Base-by-base conservation (phyloP, 257 asterid genomes). In the Leonotis leonurus region DNA sequence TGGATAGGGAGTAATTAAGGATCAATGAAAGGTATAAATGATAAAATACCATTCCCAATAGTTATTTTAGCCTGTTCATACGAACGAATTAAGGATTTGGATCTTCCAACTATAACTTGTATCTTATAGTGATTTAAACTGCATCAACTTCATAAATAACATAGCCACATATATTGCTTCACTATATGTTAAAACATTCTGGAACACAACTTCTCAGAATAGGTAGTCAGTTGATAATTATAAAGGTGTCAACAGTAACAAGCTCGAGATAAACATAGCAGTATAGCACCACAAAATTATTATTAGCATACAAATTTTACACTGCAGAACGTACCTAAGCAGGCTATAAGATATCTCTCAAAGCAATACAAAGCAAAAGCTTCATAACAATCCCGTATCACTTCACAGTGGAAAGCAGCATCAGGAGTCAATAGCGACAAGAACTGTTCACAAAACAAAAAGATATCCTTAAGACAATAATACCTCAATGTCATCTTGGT, bases 281-380 rank as follows among this genome's bases (percentile, higher is more conserved):
- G 53, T 26, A 17, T 49, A 21, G 46, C 35, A 26, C 32, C 56
- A 54, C 52, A 59, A 64, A 74, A 60, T 39, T 43, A 61, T 26
- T 18, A 58, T 27, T 14, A 63, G 44, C 25, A 43, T 69, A 39
- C 60, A 61, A 69, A 30, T 26, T 61, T 54, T 44, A 12, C 46
- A 40, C 18, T 4, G 10, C 53, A 18, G 14, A 60, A 65, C 89
- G 68, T 79, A 87, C 99, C 99, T 78, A 93, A 83, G 85, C 99
- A 89, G 76, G 99, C 99, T 60, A 93, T 93, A 70, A 93, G 96
- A 75, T 93, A 87, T 77, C 99, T 93, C 86, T 89, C 97, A 53
- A 93, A 89, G 95, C 97, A 93, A 76, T 87, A 93, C 69, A 93
- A 69, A 11, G 99, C 97, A 75, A 93, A 89, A 43, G 99, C 99